These are phyloP conservation scores for Orobanche coerulescens DNA, from an alignment of 257 asterid species.

Conservation along the genomic window DNA sequence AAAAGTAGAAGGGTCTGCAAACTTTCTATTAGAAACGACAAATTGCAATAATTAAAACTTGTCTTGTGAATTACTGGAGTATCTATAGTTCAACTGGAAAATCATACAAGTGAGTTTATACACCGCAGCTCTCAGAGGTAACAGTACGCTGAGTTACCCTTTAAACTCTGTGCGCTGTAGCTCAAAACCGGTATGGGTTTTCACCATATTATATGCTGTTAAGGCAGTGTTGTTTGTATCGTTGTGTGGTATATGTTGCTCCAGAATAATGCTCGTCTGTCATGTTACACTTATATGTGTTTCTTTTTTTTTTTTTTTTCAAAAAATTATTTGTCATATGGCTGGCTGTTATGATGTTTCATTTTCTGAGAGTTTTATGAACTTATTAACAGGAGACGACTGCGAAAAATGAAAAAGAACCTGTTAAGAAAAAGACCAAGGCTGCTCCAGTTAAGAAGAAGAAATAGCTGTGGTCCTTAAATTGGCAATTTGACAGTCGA, in stretches of 20 bases:
- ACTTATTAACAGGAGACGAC: constrained; percentile 50
- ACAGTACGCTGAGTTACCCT: not conserved
- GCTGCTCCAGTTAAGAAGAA: constrained; percentile 52
- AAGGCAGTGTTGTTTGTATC: not conserved
- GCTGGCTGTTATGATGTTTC: not conserved
- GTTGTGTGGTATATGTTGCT: not conserved
- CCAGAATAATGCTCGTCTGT: not conserved
- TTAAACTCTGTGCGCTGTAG: not conserved
- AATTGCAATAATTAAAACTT: no score
- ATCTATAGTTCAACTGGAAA: not conserved
- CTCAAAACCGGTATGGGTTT: not conserved
- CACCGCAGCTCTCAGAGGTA: not conserved
- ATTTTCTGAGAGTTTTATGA: constrained; percentile 5
- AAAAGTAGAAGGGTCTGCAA: no score
- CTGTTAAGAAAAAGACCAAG: constrained; percentile 64
- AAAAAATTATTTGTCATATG: not conserved
- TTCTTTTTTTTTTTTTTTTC: not conserved
- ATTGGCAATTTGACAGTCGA: not conserved
- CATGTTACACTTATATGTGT: not conserved
- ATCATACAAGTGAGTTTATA: not conserved
- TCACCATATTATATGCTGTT: not conserved
- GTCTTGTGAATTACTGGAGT: not conserved
- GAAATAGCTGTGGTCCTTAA: constrained; percentile 31
- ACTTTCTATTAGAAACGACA: no score
- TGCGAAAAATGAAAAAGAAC: constrained; percentile 50